phyloP scores from a whole-genome alignment of 371 early-diverging fungal species.

The Mucor racemosus region DNA sequence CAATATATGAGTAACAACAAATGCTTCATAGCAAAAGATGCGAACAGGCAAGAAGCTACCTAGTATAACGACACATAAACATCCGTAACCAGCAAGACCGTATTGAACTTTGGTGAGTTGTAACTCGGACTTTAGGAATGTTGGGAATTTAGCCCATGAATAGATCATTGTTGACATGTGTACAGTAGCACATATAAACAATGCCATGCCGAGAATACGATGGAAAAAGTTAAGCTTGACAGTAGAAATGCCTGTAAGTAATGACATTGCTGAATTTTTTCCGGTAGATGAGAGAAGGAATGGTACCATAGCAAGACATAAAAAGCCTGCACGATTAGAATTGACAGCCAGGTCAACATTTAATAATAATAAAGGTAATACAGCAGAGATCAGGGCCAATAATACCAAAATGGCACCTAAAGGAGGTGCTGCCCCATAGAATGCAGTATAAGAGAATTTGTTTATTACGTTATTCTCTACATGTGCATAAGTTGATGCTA shows the following conservation, averaged over 20 bases:
- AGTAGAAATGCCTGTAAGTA: slow-evolving; percentile 60
- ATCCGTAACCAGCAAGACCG: slow-evolving; percentile 58
- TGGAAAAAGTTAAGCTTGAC: slow-evolving; percentile 58
- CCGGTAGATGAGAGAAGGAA: slow-evolving; percentile 63
- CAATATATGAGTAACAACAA: slow-evolving; percentile 54
- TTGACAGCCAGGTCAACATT: slow-evolving; percentile 53
- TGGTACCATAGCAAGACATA: slow-evolving; percentile 56
- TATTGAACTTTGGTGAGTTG: slow-evolving; percentile 51
- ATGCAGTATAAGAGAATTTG: slow-evolving; percentile 48
- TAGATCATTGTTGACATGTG: slow-evolving; percentile 57
- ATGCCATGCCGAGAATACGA: slow-evolving; percentile 50
- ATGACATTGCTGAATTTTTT: slow-evolving; percentile 57
- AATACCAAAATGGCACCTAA: slow-evolving; percentile 52
- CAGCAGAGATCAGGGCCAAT: slow-evolving; percentile 42
- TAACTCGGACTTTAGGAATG: slow-evolving; percentile 44
- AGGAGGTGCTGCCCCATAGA: slow-evolving; percentile 43
- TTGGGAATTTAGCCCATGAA: slow-evolving; percentile 54
- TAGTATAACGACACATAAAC: slow-evolving; percentile 53
- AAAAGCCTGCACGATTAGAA: slow-evolving; percentile 65
- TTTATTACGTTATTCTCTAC: slow-evolving; percentile 51
- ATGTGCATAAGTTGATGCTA: background rate
- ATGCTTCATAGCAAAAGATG: slow-evolving; percentile 51
- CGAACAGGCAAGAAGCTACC: slow-evolving; percentile 59
- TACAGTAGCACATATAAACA: slow-evolving; percentile 53
- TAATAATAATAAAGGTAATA: slow-evolving; percentile 46